phyloP scores from a whole-genome alignment of 495 filamentous ascomycete species.

The Penicillium pulvis region DNA sequence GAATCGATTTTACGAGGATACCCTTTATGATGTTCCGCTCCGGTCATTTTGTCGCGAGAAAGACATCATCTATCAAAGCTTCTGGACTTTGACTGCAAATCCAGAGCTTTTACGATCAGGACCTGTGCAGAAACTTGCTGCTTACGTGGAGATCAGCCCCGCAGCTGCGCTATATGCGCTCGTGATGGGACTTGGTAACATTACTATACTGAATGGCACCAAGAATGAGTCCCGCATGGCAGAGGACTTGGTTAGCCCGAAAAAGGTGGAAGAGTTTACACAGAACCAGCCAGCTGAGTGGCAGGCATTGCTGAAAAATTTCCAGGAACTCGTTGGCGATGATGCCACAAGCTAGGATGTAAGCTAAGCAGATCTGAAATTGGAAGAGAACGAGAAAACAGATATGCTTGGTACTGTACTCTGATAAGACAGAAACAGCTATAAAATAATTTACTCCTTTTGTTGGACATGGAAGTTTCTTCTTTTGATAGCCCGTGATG shows the following conservation, averaged over 20 bases:
- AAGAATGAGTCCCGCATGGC: conserved; percentile 63
- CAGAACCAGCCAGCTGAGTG: conserved; percentile 45
- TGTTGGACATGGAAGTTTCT: not conserved
- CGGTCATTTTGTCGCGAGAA: conserved; percentile 63
- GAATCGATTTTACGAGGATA: conserved; percentile 68
- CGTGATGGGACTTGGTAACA: conserved; percentile 59
- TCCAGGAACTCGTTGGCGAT: conserved; percentile 53
- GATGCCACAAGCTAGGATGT: not conserved
- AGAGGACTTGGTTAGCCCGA: conserved; percentile 61
- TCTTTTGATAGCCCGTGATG: conserved; percentile 15
- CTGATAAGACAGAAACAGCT: no score
- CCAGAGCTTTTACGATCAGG: conserved; percentile 53
- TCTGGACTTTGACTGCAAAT: conserved; percentile 81
- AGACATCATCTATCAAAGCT: conserved; percentile 69
- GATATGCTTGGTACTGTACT: not conserved
- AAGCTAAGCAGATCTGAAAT: not conserved
- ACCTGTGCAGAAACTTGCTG: conserved; percentile 55
- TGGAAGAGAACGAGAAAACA: not conserved
- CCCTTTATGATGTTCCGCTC: conserved; percentile 60
- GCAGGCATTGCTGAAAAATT: conserved; percentile 45
- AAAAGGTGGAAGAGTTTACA: conserved; percentile 50
- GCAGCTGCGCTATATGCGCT: conserved; percentile 68
- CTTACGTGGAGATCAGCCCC: conserved; percentile 43
- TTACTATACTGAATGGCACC: conserved; percentile 71
- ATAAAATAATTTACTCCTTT: not conserved